phyloP scores from a whole-genome alignment of 495 filamentous ascomycete genomes.

The Neurospora sp. region DNA sequence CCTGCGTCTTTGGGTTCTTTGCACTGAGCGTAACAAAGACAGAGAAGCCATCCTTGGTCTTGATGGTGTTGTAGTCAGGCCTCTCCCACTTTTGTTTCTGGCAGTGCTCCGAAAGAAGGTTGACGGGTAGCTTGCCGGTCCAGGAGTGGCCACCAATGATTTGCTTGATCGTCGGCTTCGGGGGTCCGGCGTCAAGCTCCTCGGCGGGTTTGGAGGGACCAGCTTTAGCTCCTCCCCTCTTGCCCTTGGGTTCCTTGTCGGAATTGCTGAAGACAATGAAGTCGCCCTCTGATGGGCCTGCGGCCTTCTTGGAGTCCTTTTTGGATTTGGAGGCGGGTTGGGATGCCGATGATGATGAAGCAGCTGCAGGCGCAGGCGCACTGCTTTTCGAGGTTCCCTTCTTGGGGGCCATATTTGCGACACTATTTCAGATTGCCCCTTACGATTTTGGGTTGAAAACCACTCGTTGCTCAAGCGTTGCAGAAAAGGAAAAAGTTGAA shows the following conservation, averaged over 20 bases:
- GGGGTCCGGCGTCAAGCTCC: conserved; percentile 37
- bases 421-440: background rate
- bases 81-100: conserved; percentile 93
- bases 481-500: background rate
- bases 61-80: conserved; percentile 67
- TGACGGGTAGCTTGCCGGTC: conserved; percentile 94
- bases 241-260: conserved; percentile 43
- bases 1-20: conserved; percentile 74
- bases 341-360: conserved; percentile 20
- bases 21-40: conserved; percentile 69
- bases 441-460: background rate
- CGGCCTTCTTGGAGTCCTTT: conserved; percentile 23
- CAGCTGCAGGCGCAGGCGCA: conserved; percentile 16
- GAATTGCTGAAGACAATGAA: conserved; percentile 60
- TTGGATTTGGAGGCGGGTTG: conserved; percentile 10
- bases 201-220: conserved; percentile 15
- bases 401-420: conserved; percentile 27
- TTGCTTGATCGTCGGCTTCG: conserved; percentile 72
- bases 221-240: conserved; percentile 38
- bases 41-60: conserved; percentile 53
- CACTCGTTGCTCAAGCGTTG: background rate
- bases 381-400: conserved; percentile 36
- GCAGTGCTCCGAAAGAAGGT: conserved; percentile 86
- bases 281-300: conserved; percentile 41
- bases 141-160: conserved; percentile 92